These are phyloP conservation scores for Ustilago bromivora DNA, from an alignment of 1,284 basidiomycete species.

Conservation along the genomic window DNA sequence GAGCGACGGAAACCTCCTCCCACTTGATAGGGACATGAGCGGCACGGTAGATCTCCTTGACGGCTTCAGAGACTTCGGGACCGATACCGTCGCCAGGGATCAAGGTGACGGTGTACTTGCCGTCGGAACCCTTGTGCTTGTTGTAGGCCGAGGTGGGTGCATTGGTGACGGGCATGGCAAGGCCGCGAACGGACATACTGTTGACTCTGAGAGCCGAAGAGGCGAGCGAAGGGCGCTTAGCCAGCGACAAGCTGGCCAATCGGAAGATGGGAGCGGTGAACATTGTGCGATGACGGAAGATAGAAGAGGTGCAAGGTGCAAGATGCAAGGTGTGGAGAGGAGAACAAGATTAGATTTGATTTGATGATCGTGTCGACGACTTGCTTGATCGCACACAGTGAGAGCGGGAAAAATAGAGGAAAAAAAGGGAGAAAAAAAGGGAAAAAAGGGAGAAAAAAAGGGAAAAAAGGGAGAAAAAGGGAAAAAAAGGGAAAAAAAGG, in stretches of 20 bases:
- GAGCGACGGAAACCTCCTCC: slow-evolving; percentile 98
- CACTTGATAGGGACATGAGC: slow-evolving; percentile 77
- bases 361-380: background rate
- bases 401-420: background rate
- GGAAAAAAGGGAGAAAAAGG: background rate
- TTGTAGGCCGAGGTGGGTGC: slow-evolving; percentile 66
- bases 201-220: slow-evolving; percentile 52
- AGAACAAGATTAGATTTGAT: slow-evolving; percentile 21
- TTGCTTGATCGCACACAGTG: slow-evolving; percentile 1
- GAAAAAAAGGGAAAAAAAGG: background rate
- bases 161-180: slow-evolving; percentile 58
- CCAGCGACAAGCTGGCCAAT: slow-evolving; percentile 48
- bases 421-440: background rate
- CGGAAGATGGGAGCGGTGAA: slow-evolving; percentile 48
- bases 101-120: slow-evolving; percentile 93
- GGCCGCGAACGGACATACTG: slow-evolving; percentile 49
- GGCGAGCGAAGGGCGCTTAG: slow-evolving; percentile 52
- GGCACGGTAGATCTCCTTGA: slow-evolving; percentile 91
- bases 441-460: background rate
- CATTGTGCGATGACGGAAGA: slow-evolving; percentile 18
- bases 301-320: slow-evolving; percentile 10
- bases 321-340: slow-evolving; percentile 13
- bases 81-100: slow-evolving; percentile 96
- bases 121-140: slow-evolving; percentile 71
- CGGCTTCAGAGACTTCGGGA: slow-evolving; percentile 95